Evolutionary conservation across 495 filamentous ascomycete species (phyloP), one percentile per base, ranked within the genome.

Genomic region (Collariella sp.): DNA sequence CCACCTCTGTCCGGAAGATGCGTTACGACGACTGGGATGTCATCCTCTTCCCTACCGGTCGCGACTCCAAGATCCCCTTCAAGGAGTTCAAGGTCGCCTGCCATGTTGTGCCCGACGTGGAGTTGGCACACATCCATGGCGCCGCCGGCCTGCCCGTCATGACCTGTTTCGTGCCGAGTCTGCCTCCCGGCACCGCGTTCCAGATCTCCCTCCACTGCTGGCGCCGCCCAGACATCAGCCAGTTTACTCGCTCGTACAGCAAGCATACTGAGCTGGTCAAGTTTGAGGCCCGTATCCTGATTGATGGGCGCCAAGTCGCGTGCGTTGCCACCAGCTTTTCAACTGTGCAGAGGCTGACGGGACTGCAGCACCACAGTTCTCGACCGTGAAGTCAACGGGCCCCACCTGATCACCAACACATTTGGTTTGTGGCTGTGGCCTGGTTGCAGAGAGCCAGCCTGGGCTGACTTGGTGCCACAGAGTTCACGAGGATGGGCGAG

Each of bases 41-140:
- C 47, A 81, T 94, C 46, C 73, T 95, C 52, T 93, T 94, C 67
- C 84, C 88, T 0, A 54, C 50, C 18, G 66, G 60, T 20, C 66
- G 65, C 48, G 72, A 76, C 56, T 64, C 62, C 44, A 73, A 72
- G 51, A 76, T 86, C 16, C 89, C 89, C 9, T 67, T 91, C 40
- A 88, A 91, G 64, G 89, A 95, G 65, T 95, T 93, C 79, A 86
- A 83, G 63, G 89, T 88, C 15, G 78, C 81, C 59, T 95, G 88
- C 68, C 86, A 83, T 68, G 85, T 86, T 16, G 79, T 83, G 35
- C 80, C 81, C 35, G 87, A 91, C 63, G 64, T 74, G 50, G 75
- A 77, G 57, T 69, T 77, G 40, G 59, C 66, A 33, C 68, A 71
- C 52, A 64, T 67, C 24, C 70, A 76, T 46, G 73, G 73, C 24